These are phyloP conservation scores for Grigorovia yakushimaensis DNA, from an alignment of 805 yeast genomes.

Conservation along the genomic window DNA sequence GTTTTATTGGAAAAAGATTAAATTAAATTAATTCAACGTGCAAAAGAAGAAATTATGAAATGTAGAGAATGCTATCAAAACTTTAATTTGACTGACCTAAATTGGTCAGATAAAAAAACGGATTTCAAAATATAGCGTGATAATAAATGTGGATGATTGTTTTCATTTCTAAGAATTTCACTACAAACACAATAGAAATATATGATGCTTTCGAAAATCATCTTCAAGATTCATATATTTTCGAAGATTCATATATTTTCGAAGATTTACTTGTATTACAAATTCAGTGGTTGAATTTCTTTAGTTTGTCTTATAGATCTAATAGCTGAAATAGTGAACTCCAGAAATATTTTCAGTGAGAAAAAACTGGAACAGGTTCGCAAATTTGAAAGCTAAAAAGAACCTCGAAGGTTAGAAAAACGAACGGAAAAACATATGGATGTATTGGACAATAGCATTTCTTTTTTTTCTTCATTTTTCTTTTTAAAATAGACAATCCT, in stretches of 20 bases:
- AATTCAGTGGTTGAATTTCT: too few relatives aligned
- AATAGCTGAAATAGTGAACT: too few relatives aligned
- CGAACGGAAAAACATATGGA: background rate
- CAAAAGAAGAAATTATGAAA: background rate
- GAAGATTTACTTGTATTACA: too few relatives aligned
- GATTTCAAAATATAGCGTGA: background rate
- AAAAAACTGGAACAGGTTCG: background rate
- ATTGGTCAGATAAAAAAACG: background rate
- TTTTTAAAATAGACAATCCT: too few relatives aligned
- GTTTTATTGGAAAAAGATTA: too few relatives aligned
- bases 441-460: too few relatives aligned
- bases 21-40: too few relatives aligned
- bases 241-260: background rate
- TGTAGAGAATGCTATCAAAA: background rate
- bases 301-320: too few relatives aligned
- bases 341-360: too few relatives aligned
- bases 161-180: background rate
- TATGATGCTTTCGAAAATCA: background rate
- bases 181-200: background rate
- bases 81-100: background rate
- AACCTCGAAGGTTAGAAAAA: background rate
- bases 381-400: background rate
- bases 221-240: too few relatives aligned
- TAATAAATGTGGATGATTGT: background rate
- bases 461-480: background rate